Percentiles rank a stretch among this genome's conserved stretches.
These are phyloP conservation scores for Saccharomycopsis malanga DNA, from an alignment of 805 yeast genomes.

Conservation along the genomic window DNA sequence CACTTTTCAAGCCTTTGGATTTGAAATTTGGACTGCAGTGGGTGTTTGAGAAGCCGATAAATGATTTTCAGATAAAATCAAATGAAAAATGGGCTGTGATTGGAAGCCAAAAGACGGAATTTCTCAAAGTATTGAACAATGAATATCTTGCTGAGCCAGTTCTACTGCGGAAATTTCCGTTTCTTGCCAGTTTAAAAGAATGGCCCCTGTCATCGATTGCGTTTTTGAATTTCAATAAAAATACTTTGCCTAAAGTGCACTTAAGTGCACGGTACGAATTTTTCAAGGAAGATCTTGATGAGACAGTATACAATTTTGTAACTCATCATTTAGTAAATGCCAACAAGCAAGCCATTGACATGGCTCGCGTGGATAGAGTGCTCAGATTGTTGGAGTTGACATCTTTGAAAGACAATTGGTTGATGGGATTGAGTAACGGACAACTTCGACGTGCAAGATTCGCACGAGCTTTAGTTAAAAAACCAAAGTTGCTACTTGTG, in stretches of 20 bases:
- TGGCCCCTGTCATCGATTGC: slow-evolving; percentile 1
- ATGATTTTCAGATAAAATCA: slow-evolving; percentile 31
- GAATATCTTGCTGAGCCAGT: slow-evolving; percentile 48
- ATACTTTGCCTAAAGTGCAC: slow-evolving; percentile 40
- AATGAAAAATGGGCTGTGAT: slow-evolving; percentile 47
- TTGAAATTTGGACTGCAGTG: too few relatives aligned
- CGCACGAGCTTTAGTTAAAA: slow-evolving; percentile 61
- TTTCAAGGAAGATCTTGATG: slow-evolving; percentile 78
- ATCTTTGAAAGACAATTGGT: slow-evolving; percentile 63
- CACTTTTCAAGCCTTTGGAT: neutral
- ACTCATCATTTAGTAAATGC: slow-evolving; percentile 7
- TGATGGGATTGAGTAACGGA: slow-evolving; percentile 86
- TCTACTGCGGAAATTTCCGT: slow-evolving; percentile 48
- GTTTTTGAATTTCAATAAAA: slow-evolving; percentile 5
- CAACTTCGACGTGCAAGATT: slow-evolving; percentile 87
- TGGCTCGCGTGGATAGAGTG: slow-evolving; percentile 33
- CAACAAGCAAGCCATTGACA: slow-evolving; percentile 32
- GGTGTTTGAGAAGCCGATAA: neutral
- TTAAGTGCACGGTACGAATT: slow-evolving; percentile 85
- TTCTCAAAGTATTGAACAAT: slow-evolving; percentile 53
- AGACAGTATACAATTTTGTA: slow-evolving; percentile 30
- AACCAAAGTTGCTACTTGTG: slow-evolving; percentile 60
- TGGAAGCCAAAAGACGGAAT: slow-evolving; percentile 47
- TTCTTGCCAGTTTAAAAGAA: slow-evolving; percentile 27
- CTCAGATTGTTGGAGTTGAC: slow-evolving; percentile 46